Evolutionary conservation across 768 basidiomycete genomes (phyloP).

Genomic region (Leucosporidium yakuticum): DNA sequence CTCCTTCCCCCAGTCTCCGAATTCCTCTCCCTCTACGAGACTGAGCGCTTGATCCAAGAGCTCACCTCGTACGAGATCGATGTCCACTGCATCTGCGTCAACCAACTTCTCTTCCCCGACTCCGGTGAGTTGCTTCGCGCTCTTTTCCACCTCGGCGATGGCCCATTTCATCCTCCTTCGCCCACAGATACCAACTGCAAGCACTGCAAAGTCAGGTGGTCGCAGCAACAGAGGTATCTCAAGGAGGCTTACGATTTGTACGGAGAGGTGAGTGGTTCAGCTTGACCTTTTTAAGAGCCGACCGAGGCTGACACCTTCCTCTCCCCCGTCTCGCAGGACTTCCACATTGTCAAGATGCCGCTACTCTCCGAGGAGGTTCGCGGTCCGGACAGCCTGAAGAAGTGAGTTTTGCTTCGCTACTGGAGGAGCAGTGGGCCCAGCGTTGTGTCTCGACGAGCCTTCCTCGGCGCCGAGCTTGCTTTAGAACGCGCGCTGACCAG

Average conservation of each 20-base stretch:
- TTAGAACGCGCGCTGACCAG: neutral
- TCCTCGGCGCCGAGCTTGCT: neutral
- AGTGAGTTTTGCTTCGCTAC: constrained; percentile 17
- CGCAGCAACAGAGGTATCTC: constrained; percentile 97
- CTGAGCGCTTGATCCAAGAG: constrained; percentile 94
- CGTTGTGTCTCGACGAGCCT: neutral
- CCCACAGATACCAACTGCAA: constrained; percentile 78
- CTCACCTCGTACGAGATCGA: constrained; percentile 65
- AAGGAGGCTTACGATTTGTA: constrained; percentile 75
- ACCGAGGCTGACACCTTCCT: neutral
- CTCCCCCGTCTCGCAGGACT: constrained; percentile 80
- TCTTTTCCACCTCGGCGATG: neutral
- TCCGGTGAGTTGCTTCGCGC: constrained; percentile 53
- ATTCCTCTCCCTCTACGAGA: constrained; percentile 96
- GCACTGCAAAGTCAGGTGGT: constrained; percentile 88
- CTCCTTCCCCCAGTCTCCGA: constrained; percentile 97
- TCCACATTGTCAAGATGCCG: constrained; percentile 91
- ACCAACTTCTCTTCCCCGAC: constrained; percentile 92
- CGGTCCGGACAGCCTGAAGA: constrained; percentile 84
- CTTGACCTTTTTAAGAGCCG: too few relatives aligned
- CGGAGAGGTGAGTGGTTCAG: constrained; percentile 1
- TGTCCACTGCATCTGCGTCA: constrained; percentile 90
- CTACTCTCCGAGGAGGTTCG: constrained; percentile 94
- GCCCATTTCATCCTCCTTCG: too few relatives aligned
- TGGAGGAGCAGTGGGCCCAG: too few relatives aligned